phyloP scores from a whole-genome alignment of 2,329 filamentous ascomycete genomes.

The Claviceps sp. region DNA sequence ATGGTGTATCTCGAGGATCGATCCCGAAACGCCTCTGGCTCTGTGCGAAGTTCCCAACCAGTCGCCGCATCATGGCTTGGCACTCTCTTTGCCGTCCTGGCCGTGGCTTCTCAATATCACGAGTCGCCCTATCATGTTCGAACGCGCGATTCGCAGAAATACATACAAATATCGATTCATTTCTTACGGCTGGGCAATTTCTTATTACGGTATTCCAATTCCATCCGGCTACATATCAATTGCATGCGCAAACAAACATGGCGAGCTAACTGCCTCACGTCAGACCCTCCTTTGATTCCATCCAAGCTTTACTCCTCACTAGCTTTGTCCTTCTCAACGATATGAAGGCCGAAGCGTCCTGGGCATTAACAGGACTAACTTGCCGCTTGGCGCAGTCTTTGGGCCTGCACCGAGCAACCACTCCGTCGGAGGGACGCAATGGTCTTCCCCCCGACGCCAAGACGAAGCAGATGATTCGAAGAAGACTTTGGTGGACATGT shows the following conservation, averaged over 20 bases:
- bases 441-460: constrained; percentile 28
- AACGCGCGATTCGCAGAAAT: constrained; percentile 45
- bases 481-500: constrained; percentile 50
- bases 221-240: too few species aligned
- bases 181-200: constrained; percentile 52
- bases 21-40: constrained; percentile 38
- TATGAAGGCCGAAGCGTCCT: constrained; percentile 57
- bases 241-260: too few species aligned
- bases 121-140: constrained; percentile 50
- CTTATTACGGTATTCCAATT: constrained; percentile 23
- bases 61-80: constrained; percentile 53
- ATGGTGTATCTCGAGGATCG: constrained; percentile 54
- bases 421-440: constrained; percentile 31
- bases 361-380: constrained; percentile 50
- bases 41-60: constrained; percentile 31
- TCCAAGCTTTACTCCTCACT: constrained; percentile 49
- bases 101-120: constrained; percentile 53
- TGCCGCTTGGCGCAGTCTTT: constrained; percentile 53
- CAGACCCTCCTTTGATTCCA: constrained; percentile 50
- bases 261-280: neutral
- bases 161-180: constrained; percentile 51
- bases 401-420: constrained; percentile 39
- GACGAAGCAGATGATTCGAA: constrained; percentile 40
- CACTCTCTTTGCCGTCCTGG: constrained; percentile 51
- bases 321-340: constrained; percentile 53